These are phyloP conservation scores for Cladosporium sp. DNA, from an alignment of 2,329 filamentous ascomycete species.

Conservation along the genomic window DNA sequence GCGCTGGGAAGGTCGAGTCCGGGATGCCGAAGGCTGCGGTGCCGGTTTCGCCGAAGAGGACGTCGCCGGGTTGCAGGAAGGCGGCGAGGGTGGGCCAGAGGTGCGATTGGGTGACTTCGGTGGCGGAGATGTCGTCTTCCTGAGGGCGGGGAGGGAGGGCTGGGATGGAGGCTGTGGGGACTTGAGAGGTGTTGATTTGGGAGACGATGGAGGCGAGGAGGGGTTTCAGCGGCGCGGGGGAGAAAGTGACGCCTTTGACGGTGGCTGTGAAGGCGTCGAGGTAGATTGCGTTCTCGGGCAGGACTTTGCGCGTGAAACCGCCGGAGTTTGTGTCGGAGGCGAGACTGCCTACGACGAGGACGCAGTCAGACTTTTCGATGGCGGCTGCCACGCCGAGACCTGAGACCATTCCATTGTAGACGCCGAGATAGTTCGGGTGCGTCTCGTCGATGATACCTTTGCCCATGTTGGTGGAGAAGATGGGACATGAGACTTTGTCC, in stretches of 20 bases:
- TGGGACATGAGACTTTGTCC: constrained; percentile 40
- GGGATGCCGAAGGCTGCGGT: constrained; percentile 45
- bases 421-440: constrained; percentile 43
- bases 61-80: constrained; percentile 43
- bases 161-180: constrained; percentile 34
- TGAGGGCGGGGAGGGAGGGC: constrained; percentile 34
- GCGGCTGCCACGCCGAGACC: constrained; percentile 42
- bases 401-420: constrained; percentile 46
- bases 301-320: constrained; percentile 43
- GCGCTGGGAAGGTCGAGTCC: constrained; percentile 31
- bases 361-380: constrained; percentile 41
- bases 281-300: constrained; percentile 36
- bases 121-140: constrained; percentile 38
- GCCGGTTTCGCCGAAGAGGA: constrained; percentile 47
- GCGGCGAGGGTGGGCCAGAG: constrained; percentile 42
- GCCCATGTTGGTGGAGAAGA: constrained; percentile 46
- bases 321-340: constrained; percentile 48
- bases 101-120: constrained; percentile 46
- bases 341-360: constrained; percentile 44
- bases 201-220: constrained; percentile 38
- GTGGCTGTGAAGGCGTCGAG: constrained; percentile 44
- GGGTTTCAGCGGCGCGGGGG: constrained; percentile 42
- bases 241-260: constrained; percentile 37
- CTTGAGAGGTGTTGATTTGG: constrained; percentile 27
- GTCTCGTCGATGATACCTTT: constrained; percentile 49